Percentiles rank a stretch among this genome's conserved stretches.
Evolutionary conservation across 345 rosid species (phyloP).

Genomic region (Aquilaria sinensis): DNA sequence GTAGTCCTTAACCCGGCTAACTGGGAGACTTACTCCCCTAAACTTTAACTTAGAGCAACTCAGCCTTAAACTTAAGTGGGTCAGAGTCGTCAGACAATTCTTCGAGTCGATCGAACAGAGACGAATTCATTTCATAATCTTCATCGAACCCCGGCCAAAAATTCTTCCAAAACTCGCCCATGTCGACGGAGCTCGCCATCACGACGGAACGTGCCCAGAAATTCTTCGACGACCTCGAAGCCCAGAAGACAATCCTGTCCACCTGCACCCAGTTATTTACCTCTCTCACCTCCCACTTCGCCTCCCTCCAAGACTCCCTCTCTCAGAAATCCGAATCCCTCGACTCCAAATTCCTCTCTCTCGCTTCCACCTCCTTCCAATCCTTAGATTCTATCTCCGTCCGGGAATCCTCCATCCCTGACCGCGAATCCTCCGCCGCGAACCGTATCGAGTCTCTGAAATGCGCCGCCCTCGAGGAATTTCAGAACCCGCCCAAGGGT

Average conservation of each 20-base stretch:
- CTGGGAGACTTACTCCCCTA: too few relatives aligned
- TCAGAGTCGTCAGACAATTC: conserved; percentile 15
- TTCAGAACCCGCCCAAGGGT: conserved; percentile 11
- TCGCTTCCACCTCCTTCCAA: conserved; percentile 15
- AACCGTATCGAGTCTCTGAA: conserved; percentile 23
- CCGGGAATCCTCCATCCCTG: too few relatives aligned
- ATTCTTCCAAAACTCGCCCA: too few relatives aligned
- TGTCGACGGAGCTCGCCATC: neutral
- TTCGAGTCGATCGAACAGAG: too few relatives aligned
- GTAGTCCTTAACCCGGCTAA: too few relatives aligned
- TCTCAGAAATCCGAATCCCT: conserved; percentile 29
- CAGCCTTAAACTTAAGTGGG: neutral
- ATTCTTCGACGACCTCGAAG: conserved; percentile 35
- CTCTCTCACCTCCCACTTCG: conserved; percentile 35
- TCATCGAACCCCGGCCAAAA: too few relatives aligned
- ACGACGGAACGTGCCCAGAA: conserved; percentile 30
- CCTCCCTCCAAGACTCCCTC: conserved; percentile 34
- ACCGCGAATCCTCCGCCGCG: conserved; percentile 8
- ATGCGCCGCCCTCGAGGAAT: conserved; percentile 29
- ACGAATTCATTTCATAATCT: too few relatives aligned
- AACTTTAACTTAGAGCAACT: neutral
- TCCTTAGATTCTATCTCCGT: too few relatives aligned
- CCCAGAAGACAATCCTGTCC: conserved; percentile 30
- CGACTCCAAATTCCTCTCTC: conserved; percentile 32
- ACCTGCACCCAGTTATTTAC: conserved; percentile 40